Percentiles rank a stretch among this genome's conserved stretches.
These are phyloP conservation scores for Trichoderma sp. DNA, from an alignment of 2,329 filamentous ascomycete genomes.

Conservation along the genomic window DNA sequence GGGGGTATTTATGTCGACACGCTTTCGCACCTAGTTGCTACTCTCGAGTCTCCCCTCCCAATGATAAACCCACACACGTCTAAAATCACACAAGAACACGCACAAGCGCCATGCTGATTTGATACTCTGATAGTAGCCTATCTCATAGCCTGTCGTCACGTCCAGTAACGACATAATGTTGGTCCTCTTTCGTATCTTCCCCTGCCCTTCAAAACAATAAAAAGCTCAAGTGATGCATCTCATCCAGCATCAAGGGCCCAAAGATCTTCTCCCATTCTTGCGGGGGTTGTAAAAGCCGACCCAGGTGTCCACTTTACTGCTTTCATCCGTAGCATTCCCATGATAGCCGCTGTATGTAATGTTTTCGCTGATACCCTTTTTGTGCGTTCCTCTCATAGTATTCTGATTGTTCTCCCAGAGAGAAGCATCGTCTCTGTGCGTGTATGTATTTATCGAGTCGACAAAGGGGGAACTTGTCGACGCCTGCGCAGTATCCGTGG, in stretches of 20 bases:
- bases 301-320: constrained; percentile 23
- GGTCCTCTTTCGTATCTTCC: background rate
- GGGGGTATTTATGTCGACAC: constrained; percentile 10
- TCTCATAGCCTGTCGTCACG: background rate
- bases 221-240: background rate
- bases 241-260: constrained; percentile 8
- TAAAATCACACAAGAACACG: constrained; percentile 12
- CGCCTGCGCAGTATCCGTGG: background rate
- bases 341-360: background rate
- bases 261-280: background rate
- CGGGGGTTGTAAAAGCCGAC: constrained; percentile 22
- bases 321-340: background rate
- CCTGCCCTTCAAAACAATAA: background rate
- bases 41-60: constrained; percentile 10
- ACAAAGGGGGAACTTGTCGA: background rate
- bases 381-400: background rate
- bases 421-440: background rate
- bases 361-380: constrained; percentile 18
- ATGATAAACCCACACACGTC: background rate
- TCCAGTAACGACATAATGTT: background rate
- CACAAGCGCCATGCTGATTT: constrained; percentile 15
- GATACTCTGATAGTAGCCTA: background rate
- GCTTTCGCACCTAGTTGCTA: constrained; percentile 18
- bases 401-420: background rate
- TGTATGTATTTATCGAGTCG: background rate